Conservation (phyloP, 148 eudicot genomes). For the Chenopodium berlandieri region DNA sequence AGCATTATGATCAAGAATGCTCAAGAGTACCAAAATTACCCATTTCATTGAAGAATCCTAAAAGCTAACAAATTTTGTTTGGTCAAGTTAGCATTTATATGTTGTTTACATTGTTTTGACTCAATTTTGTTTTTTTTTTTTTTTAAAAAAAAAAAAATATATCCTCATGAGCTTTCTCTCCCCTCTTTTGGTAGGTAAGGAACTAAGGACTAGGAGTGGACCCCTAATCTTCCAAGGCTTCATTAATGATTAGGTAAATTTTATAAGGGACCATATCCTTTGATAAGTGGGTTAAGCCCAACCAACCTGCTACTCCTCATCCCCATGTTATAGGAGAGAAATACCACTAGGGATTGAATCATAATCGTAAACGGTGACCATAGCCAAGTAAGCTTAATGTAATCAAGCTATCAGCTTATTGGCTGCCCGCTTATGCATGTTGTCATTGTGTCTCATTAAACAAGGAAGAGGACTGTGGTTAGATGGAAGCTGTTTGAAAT, state of each 20-base stretch:
- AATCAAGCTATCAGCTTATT: neutral
- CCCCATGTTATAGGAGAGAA: neutral
- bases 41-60: no score
- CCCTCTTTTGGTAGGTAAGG: neutral
- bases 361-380: neutral
- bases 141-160: neutral
- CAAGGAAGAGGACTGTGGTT: neutral
- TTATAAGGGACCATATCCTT: neutral
- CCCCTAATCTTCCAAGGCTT: neutral
- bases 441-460: neutral
- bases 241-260: neutral
- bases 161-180: neutral
- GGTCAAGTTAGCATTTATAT: neutral
- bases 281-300: neutral
- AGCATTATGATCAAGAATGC: neutral
- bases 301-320: neutral
- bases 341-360: neutral
- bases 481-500: neutral
- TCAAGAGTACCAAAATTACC: no score
- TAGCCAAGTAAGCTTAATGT: neutral
- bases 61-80: neutral
- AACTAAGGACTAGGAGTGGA: neutral
- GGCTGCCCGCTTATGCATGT: neutral
- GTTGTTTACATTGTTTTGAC: neutral
- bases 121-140: neutral